These are phyloP conservation scores for Mortierella sp. DNA, from an alignment of 371 early-diverging fungal species.

Conservation along the genomic window DNA sequence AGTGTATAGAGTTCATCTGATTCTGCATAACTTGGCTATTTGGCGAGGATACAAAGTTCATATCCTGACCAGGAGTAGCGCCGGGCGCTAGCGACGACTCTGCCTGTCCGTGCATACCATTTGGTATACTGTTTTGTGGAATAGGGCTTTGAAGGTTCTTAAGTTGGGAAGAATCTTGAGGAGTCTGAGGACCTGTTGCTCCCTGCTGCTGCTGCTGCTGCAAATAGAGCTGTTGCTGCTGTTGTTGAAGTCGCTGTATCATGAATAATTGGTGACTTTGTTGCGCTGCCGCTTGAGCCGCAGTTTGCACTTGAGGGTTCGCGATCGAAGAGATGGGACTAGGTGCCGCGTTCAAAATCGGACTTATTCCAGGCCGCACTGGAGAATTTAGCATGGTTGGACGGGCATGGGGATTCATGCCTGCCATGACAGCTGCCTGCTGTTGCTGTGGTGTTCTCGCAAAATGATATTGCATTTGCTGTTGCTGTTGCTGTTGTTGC, in stretches of 20 bases:
- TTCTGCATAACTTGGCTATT: conserved; percentile 33
- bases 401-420: conserved; percentile 30
- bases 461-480: conserved; percentile 1
- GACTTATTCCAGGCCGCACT: conserved; percentile 39
- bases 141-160: conserved; percentile 41
- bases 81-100: conserved; percentile 18
- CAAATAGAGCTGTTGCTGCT: conserved; percentile 33
- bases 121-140: conserved; percentile 34
- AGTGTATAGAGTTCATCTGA: conserved; percentile 36
- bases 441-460: conserved; percentile 23
- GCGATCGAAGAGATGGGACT: conserved; percentile 32
- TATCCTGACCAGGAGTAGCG: conserved; percentile 15
- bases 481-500: conserved; percentile 10
- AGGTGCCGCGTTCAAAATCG: conserved; percentile 18
- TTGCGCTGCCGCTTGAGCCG: too few species aligned
- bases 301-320: conserved; percentile 21
- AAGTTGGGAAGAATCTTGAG: conserved; percentile 42
- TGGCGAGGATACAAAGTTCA: conserved; percentile 29
- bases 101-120: conserved; percentile 28
- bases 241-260: conserved; percentile 34
- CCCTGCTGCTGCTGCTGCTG: conserved; percentile 38
- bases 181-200: conserved; percentile 47
- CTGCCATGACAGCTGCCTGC: conserved; percentile 33
- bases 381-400: conserved; percentile 26
- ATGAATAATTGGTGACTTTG: conserved; percentile 17